Evolutionary conservation across 345 rosid genomes (phyloP), one percentile per base, ranked within the genome.

Genomic region (Gossypium raimondii): DNA sequence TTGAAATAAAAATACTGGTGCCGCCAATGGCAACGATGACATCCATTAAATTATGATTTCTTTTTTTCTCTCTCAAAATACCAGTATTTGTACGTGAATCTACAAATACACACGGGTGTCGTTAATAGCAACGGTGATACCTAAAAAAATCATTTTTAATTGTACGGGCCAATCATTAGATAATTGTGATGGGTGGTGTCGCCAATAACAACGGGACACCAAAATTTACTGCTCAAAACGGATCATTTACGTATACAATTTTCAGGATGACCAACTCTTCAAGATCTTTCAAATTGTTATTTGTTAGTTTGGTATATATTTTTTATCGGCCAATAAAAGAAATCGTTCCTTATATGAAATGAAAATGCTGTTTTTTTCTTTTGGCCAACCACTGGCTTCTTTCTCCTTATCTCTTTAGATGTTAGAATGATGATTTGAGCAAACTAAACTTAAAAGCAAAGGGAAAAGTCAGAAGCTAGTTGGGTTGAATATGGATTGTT

Each of bases 21-120:
- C 0, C 0, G 0, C 0, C 0, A 34, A 34, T 34, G 1, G 7
- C 0, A 34, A 4, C 0, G 0, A 5, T 34, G 1, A 0, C 1
- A 34, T 5, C 0, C 0, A 34, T 34, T 34, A 34, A 34, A 34
- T 5, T 34, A 34, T 34, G 1, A 0, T 2, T 34, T 34, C 0
- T 34, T 34, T 5, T 34, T 0, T 34, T 4, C 0, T 34, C 38
- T 34, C 6, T 0, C 1, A 34, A 34, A 34, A 34, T 34, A 34
- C 0, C 0, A 5, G 0, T 5, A 5, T 34, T 34, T 34, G 0
- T 34, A 34, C 1, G 41, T 0, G 41, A 7, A 5, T 5, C 0
- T 34, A 34, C 0, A 34, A 34, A 34, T 34, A 34, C 1, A 34
- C 1, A 34, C 0, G 1, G 0, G 41, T 34, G 1, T 0, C 7